These are phyloP conservation scores for Neurospora sp. DNA, from an alignment of 2,329 filamentous ascomycete species.

Conservation along the genomic window DNA sequence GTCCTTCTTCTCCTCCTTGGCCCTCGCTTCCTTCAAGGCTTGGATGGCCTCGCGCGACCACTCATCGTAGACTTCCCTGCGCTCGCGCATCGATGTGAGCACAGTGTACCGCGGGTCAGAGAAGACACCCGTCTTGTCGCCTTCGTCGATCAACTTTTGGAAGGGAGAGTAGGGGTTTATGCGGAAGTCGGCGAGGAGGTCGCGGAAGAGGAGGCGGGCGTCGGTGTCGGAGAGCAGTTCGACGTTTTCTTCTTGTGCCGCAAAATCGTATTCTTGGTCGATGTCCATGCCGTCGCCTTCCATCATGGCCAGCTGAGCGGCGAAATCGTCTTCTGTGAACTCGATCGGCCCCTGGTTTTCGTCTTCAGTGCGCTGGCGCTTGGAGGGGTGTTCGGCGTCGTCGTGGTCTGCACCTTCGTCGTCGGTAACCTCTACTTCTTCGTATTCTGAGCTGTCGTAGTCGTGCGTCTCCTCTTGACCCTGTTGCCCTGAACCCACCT, in stretches of 20 bases:
- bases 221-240: constrained; percentile 68
- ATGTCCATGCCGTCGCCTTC: constrained; percentile 64
- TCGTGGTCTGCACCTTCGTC: constrained; percentile 48
- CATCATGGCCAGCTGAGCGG: constrained; percentile 84
- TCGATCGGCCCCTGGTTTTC: constrained; percentile 48
- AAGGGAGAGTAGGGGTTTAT: constrained; percentile 86
- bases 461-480: constrained; percentile 23
- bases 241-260: constrained; percentile 50
- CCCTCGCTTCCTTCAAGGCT: constrained; percentile 60
- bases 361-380: constrained; percentile 38
- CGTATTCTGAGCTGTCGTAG: constrained; percentile 63
- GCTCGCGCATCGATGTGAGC: constrained; percentile 67
- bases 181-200: constrained; percentile 71
- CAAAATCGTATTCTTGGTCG: constrained; percentile 39
- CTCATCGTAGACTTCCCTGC: constrained; percentile 72
- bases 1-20: constrained; percentile 69
- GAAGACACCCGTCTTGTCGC: constrained; percentile 48
- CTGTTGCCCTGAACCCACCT: background rate
- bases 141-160: constrained; percentile 81
- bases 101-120: constrained; percentile 83
- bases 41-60: constrained; percentile 76
- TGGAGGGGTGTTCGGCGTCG: constrained; percentile 37
- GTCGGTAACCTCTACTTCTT: constrained; percentile 62
- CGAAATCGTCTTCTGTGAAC: constrained; percentile 91
- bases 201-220: constrained; percentile 67